phyloP scores from a whole-genome alignment of 2,329 filamentous ascomycete genomes.

The Verticillium alfalfae region DNA sequence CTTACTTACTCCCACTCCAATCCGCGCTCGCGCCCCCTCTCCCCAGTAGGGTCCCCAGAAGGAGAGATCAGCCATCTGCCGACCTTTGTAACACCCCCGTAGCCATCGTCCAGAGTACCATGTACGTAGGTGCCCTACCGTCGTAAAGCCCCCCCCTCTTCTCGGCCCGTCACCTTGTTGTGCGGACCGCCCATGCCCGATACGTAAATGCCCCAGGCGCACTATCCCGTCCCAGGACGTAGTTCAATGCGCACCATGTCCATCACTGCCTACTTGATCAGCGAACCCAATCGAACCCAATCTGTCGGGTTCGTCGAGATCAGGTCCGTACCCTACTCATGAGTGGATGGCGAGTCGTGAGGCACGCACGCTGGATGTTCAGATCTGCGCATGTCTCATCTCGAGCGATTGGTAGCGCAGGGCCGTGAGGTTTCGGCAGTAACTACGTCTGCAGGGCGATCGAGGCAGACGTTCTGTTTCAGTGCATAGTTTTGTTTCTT shows the following conservation, averaged over 20 bases:
- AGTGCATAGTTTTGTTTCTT: background rate
- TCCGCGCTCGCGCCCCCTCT: background rate
- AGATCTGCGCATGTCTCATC: no score
- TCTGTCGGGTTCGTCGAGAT: background rate
- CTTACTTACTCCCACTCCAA: no score
- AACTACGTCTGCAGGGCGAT: no score
- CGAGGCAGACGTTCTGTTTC: background rate
- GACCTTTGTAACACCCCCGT: background rate
- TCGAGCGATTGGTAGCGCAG: no score
- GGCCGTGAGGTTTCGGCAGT: no score
- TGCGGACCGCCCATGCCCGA: constrained; percentile 1
- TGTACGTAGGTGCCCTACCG: no score
- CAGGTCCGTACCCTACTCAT: background rate
- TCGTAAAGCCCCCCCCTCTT: background rate
- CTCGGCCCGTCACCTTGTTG: background rate
- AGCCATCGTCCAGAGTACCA: background rate
- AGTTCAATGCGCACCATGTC: background rate
- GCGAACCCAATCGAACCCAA: background rate
- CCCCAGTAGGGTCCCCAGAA: background rate
- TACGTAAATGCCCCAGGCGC: constrained; percentile 1
- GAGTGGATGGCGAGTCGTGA: background rate
- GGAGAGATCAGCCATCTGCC: no score
- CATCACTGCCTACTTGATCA: background rate
- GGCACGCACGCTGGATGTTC: no score
- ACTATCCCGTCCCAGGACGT: constrained; percentile 4